Evolutionary conservation across 192 early-diverging fungal species (phyloP), one percentile per base, ranked within the genome.

Genomic region (Rhizophagus prolifer): DNA sequence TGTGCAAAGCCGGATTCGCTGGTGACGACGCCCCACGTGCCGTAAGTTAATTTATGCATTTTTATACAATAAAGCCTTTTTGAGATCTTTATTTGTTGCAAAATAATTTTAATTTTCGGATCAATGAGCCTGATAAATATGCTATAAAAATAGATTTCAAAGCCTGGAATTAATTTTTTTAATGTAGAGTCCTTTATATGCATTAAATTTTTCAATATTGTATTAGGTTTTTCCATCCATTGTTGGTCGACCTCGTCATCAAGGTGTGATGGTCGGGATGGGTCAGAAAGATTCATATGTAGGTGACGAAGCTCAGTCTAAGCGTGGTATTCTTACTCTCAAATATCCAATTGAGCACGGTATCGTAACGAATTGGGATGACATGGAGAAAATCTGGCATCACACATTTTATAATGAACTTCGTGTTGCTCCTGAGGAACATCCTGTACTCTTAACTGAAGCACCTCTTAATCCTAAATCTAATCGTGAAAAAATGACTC

Each of bases 401-500:
- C 95, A 98, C 87, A 96, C 94, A 77, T 91, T 96, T 89, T 97
- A 96, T 90, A 97, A 98, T 85, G 95, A 98, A 86, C 90, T 99
- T 80, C 96, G 95, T 86, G 95, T 96, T 74, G 96, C 95, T 59
- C 96, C 97, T 75, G 97, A 99, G 85, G 95, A 97, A 86, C 96
- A 98, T 89, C 95, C 96, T 47, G 94, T 97, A n/a, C 87, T 98
- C 78, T 89, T 98, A 70, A 98, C 96, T 69, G 96, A 99, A 86
- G 94, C 96, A 71, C 95, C 96, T 31, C 90, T 97, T 78, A 98
- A 99, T 91, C 95, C 96, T 82, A 97, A 96, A 90, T 91, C 90
- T 80, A 98, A 99, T 91, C 95, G 97, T 82, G 96, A 97, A 84
- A 97, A 96, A 92, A 98, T 97, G 96, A 94, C 94, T 78, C 95